These are phyloP conservation scores for Blastocystis sp. DNA, from an alignment of 352 stramenopile species.

Conservation along the genomic window DNA sequence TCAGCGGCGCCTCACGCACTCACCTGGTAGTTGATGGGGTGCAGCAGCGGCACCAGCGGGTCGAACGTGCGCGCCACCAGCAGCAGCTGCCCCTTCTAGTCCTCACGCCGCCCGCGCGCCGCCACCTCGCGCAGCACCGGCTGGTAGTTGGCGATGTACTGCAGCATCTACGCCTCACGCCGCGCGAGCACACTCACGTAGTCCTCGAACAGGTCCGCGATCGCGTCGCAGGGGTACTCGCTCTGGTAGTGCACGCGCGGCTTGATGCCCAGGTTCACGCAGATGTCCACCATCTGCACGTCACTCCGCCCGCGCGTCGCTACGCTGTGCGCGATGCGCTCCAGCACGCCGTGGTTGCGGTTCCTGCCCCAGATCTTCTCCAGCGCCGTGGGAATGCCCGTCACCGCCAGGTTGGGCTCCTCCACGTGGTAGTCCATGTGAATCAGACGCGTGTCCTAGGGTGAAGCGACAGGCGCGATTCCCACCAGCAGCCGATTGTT, in stretches of 20 bases:
- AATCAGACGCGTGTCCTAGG: constrained; percentile 9
- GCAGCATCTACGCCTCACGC: neutral
- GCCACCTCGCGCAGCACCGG: neutral
- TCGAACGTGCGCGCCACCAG: constrained; percentile 23
- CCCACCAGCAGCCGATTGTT: constrained; percentile 11
- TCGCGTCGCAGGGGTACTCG: constrained; percentile 10
- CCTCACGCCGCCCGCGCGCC: neutral
- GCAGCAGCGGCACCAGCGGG: constrained; percentile 14
- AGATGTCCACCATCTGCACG: constrained; percentile 22
- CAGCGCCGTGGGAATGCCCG: constrained; percentile 10
- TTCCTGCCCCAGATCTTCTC: constrained; percentile 32
- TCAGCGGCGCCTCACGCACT: neutral
- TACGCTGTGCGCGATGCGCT: neutral
- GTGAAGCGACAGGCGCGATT: neutral
- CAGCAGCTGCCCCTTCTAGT: constrained; percentile 12
- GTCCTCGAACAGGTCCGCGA: constrained; percentile 17
- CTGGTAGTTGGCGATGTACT: constrained; percentile 30
- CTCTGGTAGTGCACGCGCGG: constrained; percentile 15
- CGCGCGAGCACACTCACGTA: neutral
- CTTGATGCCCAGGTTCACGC: constrained; percentile 42
- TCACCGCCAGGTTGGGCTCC: constrained; percentile 16
- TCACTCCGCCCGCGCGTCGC: neutral
- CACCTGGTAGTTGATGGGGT: constrained; percentile 46
- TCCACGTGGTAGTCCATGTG: constrained; percentile 52
- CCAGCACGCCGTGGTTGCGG: neutral